Evolutionary conservation across 768 basidiomycete species (phyloP).

Genomic region (Strobilomyces confusus): DNA sequence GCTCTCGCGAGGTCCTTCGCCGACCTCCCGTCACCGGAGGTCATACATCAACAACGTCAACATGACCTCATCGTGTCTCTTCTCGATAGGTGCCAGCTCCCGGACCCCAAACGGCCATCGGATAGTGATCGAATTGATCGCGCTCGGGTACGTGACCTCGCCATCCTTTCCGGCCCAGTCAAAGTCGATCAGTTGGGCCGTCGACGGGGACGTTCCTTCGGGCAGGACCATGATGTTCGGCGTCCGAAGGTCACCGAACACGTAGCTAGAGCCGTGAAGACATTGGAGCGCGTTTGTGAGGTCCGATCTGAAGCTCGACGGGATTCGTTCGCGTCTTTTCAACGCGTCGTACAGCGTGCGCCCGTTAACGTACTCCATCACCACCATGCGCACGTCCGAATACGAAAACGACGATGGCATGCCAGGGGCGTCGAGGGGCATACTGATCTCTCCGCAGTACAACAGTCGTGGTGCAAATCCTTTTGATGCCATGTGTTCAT

Average conservation of each 20-base stretch:
- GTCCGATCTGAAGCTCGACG: background rate
- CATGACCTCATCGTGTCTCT: background rate
- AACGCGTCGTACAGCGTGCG: background rate
- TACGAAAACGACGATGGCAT: too few relatives aligned
- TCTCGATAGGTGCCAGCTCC: background rate
- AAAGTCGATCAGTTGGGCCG: background rate
- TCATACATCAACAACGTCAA: background rate
- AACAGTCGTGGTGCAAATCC: too few relatives aligned
- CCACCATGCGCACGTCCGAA: too few relatives aligned
- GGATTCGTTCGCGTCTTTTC: background rate
- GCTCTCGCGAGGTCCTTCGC: too few relatives aligned
- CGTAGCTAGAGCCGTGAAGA: background rate
- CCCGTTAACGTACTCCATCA: too few relatives aligned
- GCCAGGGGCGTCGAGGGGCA: too few relatives aligned
- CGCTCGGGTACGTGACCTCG: background rate
- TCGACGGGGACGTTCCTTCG: background rate
- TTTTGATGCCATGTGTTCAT: too few relatives aligned
- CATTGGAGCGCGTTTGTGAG: background rate
- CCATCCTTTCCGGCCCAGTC: background rate
- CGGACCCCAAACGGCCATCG: background rate
- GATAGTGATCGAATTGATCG: background rate
- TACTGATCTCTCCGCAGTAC: too few relatives aligned
- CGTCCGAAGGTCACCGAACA: background rate
- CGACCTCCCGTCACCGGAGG: too few relatives aligned
- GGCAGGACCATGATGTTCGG: background rate